A percentile compares a stretch with the other conserved stretches of the same genome.
These are phyloP conservation scores for Monilinia aucupariae DNA, from an alignment of 2,329 filamentous ascomycete species.

Conservation along the genomic window DNA sequence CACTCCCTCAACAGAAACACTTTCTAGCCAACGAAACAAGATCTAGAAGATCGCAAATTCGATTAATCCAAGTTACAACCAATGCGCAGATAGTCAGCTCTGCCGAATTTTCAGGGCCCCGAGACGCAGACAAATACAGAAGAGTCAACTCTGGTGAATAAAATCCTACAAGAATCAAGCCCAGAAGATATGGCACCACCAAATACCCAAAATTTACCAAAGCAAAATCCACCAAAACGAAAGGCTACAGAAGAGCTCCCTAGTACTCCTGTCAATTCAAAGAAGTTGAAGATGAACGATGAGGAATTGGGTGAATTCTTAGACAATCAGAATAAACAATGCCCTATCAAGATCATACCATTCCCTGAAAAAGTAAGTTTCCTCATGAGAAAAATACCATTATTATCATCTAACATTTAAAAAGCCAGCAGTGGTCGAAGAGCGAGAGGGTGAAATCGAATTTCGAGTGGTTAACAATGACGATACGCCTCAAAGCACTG, in stretches of 20 bases:
- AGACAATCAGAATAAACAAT: conserved; percentile 41
- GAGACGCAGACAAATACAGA: too few species aligned
- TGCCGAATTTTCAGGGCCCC: too few species aligned
- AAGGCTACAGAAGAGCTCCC: conserved; percentile 64
- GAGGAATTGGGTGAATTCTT: conserved; percentile 42
- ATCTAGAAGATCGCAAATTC: not conserved
- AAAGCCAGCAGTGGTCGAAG: conserved; percentile 83
- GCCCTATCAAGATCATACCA: conserved; percentile 61
- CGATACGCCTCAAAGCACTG: conserved; percentile 76
- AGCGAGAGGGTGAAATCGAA: conserved; percentile 89
- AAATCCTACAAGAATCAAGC: too few species aligned
- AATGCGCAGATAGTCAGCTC: too few species aligned
- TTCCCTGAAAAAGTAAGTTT: conserved; percentile 76
- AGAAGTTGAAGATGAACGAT: conserved; percentile 54
- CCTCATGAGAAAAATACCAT: not conserved
- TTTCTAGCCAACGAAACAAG: too few species aligned
- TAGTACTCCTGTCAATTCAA: conserved; percentile 54
- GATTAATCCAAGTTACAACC: not conserved
- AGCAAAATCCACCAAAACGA: conserved; percentile 39
- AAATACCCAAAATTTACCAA: not conserved
- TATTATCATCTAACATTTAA: not conserved
- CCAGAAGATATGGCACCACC: not conserved
- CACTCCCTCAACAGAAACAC: too few species aligned
- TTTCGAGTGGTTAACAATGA: conserved; percentile 99
- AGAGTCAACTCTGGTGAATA: too few species aligned